Evolutionary conservation across 495 filamentous ascomycete genomes (phyloP), one percentile per base, ranked within the genome.

Genomic region (Xylaria castorea): DNA sequence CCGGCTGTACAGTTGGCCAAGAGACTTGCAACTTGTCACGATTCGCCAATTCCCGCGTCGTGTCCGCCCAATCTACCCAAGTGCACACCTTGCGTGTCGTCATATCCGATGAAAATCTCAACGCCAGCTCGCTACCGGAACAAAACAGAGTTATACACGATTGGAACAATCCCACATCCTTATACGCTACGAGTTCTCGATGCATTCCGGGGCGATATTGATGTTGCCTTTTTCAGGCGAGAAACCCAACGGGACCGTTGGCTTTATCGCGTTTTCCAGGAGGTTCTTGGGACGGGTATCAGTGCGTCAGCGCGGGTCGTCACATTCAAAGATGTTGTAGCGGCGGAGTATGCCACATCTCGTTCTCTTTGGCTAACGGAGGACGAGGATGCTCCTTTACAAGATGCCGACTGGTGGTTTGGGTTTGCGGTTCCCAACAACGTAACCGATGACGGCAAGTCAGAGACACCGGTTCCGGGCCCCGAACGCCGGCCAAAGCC

Each of bases 111-210:
- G 73, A 83, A 82, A 70, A 86, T 94, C 73, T 84, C 81, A 44
- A 91, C 89, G 11, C 89, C 89, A 1, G 75, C 85, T 3, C 81
- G 79, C 20, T 92, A 91, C 79, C 82, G 82, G 48, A 92, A 94
- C 77, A 87, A 85, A 12, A 86, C 89, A 1, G 84, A 83, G 11
- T 75, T 90, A 18, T 98, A 93, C 83, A 93, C 91, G 22, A 93
- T 98, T 74, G 94, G 91, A 75, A 92, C 89, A 9, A 90, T 98
- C 7, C 95, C 96, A 0, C 96, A 99, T 75, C 96, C 96, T 0
- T 97, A 93, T 81, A 97, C 95, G 12, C 82, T 94, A 12, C 84
- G 90, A 60, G 87, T 88, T 22, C 83, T 99, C 5, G 71, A 78
- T 58, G 78, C 83, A 64, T 79, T 82, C 6, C 79, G 81, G 5